Conservation (phyloP, 2,329 filamentous ascomycete species). For the Tolypocladium tundrense region DNA sequence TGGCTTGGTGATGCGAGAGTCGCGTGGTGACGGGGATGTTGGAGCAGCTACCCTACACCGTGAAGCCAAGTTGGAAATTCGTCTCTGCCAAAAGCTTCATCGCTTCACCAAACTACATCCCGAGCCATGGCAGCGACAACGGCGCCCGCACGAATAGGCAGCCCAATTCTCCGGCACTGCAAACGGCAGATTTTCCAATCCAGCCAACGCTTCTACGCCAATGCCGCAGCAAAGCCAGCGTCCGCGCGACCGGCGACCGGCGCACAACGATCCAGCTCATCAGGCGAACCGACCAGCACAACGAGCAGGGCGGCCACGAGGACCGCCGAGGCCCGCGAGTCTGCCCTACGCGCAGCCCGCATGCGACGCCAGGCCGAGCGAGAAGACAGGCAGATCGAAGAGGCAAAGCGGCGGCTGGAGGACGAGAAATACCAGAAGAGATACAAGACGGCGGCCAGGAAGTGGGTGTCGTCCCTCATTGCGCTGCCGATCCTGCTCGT, state of each 20-base stretch:
- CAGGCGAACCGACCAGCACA: not conserved
- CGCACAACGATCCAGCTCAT: too few species aligned
- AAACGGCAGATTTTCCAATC: not conserved
- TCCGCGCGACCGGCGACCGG: not conserved
- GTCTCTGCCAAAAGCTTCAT: not conserved
- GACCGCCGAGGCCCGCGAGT: conserved; percentile 11
- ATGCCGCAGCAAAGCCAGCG: not conserved
- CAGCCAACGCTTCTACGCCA: not conserved
- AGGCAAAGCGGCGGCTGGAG: conserved; percentile 8
- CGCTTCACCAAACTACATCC: not conserved
- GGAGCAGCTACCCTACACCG: not conserved
- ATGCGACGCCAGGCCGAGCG: conserved; percentile 7
- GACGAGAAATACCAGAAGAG: conserved; percentile 28
- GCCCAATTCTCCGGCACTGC: not conserved
- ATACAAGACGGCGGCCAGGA: conserved; percentile 33
- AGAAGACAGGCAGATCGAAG: conserved; percentile 9
- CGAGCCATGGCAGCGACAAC: not conserved
- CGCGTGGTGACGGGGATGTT: too few species aligned
- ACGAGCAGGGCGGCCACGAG: conserved; percentile 6
- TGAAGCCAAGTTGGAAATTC: not conserved
- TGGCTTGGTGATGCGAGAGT: too few species aligned
- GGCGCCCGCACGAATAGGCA: not conserved
- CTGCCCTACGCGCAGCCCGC: conserved; percentile 12
- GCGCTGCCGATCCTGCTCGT: conserved; percentile 44
- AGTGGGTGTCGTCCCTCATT: conserved; percentile 37